Percentiles rank a stretch among this genome's conserved stretches.
Evolutionary conservation across 441 rosid species (phyloP).

Genomic region (Eruca vesicaria): DNA sequence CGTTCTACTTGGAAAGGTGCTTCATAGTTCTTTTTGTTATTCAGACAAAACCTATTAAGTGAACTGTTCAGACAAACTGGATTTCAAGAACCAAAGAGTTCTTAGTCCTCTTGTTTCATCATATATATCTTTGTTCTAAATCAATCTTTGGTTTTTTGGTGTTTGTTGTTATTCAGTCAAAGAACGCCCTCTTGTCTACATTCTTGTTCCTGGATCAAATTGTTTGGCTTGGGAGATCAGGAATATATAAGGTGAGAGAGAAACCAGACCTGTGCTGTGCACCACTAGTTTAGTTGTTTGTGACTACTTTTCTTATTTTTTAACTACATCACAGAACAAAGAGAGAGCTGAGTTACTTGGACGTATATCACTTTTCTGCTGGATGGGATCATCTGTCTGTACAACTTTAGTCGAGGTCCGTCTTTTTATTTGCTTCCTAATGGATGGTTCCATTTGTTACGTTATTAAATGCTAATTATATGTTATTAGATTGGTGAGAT

Average conservation of each 20-base stretch:
- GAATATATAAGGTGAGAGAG: conserved; percentile 73
- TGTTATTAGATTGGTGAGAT: conserved; percentile 68
- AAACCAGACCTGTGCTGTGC: background rate
- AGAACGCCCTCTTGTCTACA: conserved; percentile 77
- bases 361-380: conserved; percentile 80
- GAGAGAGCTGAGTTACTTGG: conserved; percentile 83
- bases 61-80: background rate
- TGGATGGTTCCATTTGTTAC: background rate
- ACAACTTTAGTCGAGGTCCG: conserved; percentile 82
- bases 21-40: background rate
- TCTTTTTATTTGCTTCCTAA: conserved; percentile 2
- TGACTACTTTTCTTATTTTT: background rate
- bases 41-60: background rate
- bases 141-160: background rate
- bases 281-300: background rate
- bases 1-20: conserved; percentile 76
- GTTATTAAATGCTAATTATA: background rate
- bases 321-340: conserved; percentile 51
- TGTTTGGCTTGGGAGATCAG: conserved; percentile 86
- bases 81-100: background rate
- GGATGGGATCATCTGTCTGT: conserved; percentile 87
- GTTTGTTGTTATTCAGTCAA: conserved; percentile 56
- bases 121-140: background rate
- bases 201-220: conserved; percentile 94
- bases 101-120: background rate